phyloP scores from a whole-genome alignment of 2,329 filamentous ascomycete species.

The Fusarium metavorans region DNA sequence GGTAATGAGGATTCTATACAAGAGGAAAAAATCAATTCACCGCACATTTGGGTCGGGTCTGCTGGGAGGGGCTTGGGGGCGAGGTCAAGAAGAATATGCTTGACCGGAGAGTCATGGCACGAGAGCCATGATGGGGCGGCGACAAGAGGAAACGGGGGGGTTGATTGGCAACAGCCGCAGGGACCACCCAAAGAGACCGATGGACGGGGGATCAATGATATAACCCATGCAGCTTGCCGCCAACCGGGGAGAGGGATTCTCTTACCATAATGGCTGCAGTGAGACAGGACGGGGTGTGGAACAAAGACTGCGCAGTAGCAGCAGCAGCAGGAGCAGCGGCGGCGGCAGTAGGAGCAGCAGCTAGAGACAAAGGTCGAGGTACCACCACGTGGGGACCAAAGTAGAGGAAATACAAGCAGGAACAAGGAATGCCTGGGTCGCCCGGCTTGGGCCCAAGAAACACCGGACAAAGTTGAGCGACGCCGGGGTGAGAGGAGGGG shows the following conservation, averaged over 20 bases:
- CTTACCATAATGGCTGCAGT: conserved; percentile 64
- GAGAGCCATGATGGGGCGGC: conserved; percentile 41
- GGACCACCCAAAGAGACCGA: conserved; percentile 44
- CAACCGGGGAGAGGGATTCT: conserved; percentile 52
- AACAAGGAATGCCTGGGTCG: conserved; percentile 48
- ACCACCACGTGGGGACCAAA: conserved; percentile 52
- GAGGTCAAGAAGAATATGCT: conserved; percentile 44
- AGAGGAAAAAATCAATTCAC: conserved; percentile 54
- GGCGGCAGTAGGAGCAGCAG: conserved; percentile 32
- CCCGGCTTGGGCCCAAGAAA: conserved; percentile 43
- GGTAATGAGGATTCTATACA: conserved; percentile 47
- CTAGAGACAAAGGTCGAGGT: conserved; percentile 51
- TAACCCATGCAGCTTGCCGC: conserved; percentile 60
- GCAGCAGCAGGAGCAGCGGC: conserved; percentile 24
- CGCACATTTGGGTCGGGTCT: conserved; percentile 49
- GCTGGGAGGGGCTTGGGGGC: conserved; percentile 39
- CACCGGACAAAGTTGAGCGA: conserved; percentile 46
- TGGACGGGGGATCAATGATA: conserved; percentile 54
- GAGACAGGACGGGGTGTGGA: conserved; percentile 50
- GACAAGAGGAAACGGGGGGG: conserved; percentile 37
- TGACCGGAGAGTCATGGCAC: conserved; percentile 46
- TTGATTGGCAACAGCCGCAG: conserved; percentile 43
- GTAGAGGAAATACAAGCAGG: conserved; percentile 51
- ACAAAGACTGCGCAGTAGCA: conserved; percentile 42
- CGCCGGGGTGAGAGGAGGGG: conserved; percentile 48